Base-by-base conservation (phyloP, 2,329 filamentous ascomycete species). In the Emergomyces orientalis region DNA sequence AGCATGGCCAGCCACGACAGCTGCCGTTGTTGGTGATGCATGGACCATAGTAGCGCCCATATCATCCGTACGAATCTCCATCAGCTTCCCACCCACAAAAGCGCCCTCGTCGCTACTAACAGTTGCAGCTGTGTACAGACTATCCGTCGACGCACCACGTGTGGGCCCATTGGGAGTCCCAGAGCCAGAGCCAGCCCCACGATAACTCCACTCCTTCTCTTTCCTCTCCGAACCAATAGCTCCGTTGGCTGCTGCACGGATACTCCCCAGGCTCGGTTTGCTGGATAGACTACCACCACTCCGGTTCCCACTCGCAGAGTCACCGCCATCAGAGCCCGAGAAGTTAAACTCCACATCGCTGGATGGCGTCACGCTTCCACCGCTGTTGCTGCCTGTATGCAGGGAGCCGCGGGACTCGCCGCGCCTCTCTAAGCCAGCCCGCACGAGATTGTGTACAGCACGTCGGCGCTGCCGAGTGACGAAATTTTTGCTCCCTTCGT, bases 401-500 rank as follows among this genome's bases (percentile, higher is more conserved):
- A 86, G 88, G 66, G 85, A 82, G 66, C 88, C 89, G 63, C 87
- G 81, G 78, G 83, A 88, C 81, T 84, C 73, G n/a, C 74, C 81
- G 63, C 93, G 90, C 64, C 94, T 89, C 72, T 91, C 90, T 66
- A 94, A 84, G 19, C 93, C 92, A 61, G 93, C 93, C 67, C 90
- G 89, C 65, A 97, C 90, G 59, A 99, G 84, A 73, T 91, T 97
- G 79, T 92, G 87, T 54, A 99, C 87, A 32, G 94, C 94, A 70
- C 89, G 91, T 67, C 93, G 91, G 64, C 94, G 91, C 71, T 95
- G 92, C 65, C 94, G 91, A 62, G 91, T 87, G 13, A 89, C 89
- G 77, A 99, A 99, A 80, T 99, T 99, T 85, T 97, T 81, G 86
- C 93, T 97, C 30, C 93, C 94, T 75, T 97, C 93, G 67, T 93